phyloP scores from a whole-genome alignment of 331 rosid species.

The Dryas integrifolia region DNA sequence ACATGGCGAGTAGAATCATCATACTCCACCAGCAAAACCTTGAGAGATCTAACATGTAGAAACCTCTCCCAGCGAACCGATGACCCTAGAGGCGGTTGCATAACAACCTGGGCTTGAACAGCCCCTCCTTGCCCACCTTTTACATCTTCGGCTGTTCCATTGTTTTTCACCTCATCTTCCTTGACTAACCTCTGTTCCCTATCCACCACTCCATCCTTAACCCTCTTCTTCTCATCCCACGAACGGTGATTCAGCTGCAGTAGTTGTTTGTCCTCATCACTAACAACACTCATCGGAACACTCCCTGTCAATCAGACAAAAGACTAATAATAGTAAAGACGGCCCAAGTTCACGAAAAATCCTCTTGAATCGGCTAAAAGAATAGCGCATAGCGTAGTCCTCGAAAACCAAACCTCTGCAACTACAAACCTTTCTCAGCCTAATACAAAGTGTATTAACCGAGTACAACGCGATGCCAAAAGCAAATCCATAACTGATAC shows the following conservation, averaged over 20 bases:
- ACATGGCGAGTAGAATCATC: constrained; percentile 88
- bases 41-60: constrained; percentile 70
- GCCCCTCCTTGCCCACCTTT: constrained; percentile 41
- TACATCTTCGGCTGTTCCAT: constrained; percentile 40
- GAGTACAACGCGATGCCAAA: constrained; percentile 1
- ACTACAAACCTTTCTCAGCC: constrained; percentile 13
- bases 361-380: constrained; percentile 39
- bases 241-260: constrained; percentile 32
- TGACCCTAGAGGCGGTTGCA: constrained; percentile 69
- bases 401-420: constrained; percentile 29
- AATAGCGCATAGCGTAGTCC: constrained; percentile 32
- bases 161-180: constrained; percentile 47
- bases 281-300: constrained; percentile 54
- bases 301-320: constrained; percentile 47
- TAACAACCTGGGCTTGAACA: constrained; percentile 41
- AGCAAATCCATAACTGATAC: not conserved
- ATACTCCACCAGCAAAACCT: constrained; percentile 80
- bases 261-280: constrained; percentile 39
- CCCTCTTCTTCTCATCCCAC: constrained; percentile 40
- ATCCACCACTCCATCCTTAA: constrained; percentile 31
- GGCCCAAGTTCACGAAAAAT: constrained; percentile 35
- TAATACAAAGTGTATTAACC: constrained; percentile 19
- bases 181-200: constrained; percentile 32
- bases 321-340: constrained; percentile 16
- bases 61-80: constrained; percentile 88